A percentile compares a stretch with the other conserved stretches of the same genome.
phyloP scores from a whole-genome alignment of 2,329 filamentous ascomycete genomes.

The Calonectria honghensis region DNA sequence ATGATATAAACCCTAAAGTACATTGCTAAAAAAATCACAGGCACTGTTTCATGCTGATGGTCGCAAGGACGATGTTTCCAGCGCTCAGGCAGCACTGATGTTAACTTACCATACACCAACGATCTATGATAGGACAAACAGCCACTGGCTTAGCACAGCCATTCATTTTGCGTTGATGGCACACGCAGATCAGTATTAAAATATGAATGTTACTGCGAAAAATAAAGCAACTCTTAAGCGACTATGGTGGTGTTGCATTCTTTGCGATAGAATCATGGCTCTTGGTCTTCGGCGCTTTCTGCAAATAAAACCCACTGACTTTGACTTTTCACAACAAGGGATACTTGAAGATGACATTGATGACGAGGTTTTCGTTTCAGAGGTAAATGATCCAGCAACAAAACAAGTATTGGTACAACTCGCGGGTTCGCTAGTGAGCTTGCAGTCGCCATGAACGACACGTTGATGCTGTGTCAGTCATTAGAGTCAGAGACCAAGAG shows the following conservation, averaged over 20 bases:
- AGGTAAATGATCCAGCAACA: conserved; percentile 66
- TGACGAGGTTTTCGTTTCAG: conserved; percentile 65
- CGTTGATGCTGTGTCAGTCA: conserved; percentile 17
- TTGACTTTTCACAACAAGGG: conserved; percentile 57
- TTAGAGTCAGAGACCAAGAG: not conserved
- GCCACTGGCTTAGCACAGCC: conserved; percentile 32
- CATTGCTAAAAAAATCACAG: not conserved
- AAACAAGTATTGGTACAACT: conserved; percentile 62
- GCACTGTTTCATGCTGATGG: conserved; percentile 20
- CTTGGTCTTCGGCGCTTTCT: conserved; percentile 68
- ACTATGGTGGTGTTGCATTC: conserved; percentile 72
- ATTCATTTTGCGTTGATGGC: conserved; percentile 34
- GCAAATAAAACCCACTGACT: conserved; percentile 67
- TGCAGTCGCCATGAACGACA: conserved; percentile 28
- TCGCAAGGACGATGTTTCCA: conserved; percentile 20
- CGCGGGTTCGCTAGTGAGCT: conserved; percentile 29
- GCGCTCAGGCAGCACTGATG: conserved; percentile 34
- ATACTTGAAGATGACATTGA: conserved; percentile 65
- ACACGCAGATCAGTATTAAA: conserved; percentile 22
- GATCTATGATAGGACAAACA: conserved; percentile 29
- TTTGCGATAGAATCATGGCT: conserved; percentile 69
- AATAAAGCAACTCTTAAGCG: conserved; percentile 62
- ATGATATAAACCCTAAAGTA: not conserved
- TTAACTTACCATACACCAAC: conserved; percentile 24
- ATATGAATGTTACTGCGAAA: not conserved